Base-by-base conservation (phyloP, 2,329 filamentous ascomycete genomes). In the Alternaria arborescens region DNA sequence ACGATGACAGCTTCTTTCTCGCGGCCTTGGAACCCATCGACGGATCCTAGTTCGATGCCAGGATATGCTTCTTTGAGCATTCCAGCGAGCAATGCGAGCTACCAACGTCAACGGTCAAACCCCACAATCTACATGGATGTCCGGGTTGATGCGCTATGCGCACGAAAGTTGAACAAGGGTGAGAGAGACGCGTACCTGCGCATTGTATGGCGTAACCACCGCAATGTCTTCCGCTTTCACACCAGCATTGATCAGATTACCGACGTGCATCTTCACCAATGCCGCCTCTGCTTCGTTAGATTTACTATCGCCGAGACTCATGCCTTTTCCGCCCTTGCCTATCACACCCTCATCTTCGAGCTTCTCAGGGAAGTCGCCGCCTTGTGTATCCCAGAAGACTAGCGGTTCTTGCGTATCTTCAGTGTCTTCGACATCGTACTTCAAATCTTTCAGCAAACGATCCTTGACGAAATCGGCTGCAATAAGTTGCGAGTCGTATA, bases 1-100 rank as follows among this genome's bases (percentile, higher is more conserved):
- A 99, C 89, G 40, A 99, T 86, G 16, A 99, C 90, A 3, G 92
- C 95, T 78, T 99, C 95, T 79, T 99, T 99, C 79, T 99, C 95
- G 18, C 95, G 88, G 34, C 95, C 95, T 78, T 99, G 95, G 77
- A 99, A 99, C 2, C 94, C 95, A 78, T 99, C 95, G 2, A 99
- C 92, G 71, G 93, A 97, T 34, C 95, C 95, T n/a, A 99, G 84
- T 78, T 99, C 95, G 52, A 99, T 88, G 12, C 91, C 93, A 0
- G 91, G 91, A 71, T 91, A 97, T 40, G 84, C 82, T 61, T 95
- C 91, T 75, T 94, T 95, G 51, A 99, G 85, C 66, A 90, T 84
- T 38, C 84, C 82, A 12, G 93, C 89, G 52, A 98, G 83, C 11
- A 96, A 80, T 5, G 91, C 90, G 36, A 97, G 86, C 87, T 96